A percentile compares a stretch with the other conserved stretches of the same genome.
These are phyloP conservation scores for Juglanconis oblonga DNA, from an alignment of 2,329 filamentous ascomycete species.

Conservation along the genomic window DNA sequence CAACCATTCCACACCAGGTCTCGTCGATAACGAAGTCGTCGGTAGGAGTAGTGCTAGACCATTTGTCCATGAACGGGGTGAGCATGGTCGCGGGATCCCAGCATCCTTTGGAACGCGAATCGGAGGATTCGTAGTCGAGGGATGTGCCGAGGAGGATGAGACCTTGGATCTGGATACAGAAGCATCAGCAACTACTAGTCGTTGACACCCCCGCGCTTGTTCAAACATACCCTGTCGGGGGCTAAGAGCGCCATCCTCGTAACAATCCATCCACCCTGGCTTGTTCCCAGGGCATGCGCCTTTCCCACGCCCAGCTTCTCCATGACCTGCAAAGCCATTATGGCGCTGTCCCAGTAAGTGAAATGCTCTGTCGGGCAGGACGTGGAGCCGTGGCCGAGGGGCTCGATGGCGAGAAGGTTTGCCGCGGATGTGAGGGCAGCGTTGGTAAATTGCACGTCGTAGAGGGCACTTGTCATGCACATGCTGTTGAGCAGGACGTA, in stretches of 20 bases:
- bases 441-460: slow-evolving; percentile 41
- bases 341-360: slow-evolving; percentile 54
- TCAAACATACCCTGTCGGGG: slow-evolving; percentile 38
- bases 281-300: slow-evolving; percentile 49
- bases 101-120: slow-evolving; percentile 43
- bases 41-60: slow-evolving; percentile 22
- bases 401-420: slow-evolving; percentile 52
- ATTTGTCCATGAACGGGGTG: slow-evolving; percentile 39
- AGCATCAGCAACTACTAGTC: background rate
- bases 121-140: slow-evolving; percentile 50
- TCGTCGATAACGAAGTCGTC: slow-evolving; percentile 41
- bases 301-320: slow-evolving; percentile 44
- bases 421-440: slow-evolving; percentile 35
- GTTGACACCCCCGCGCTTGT: background rate
- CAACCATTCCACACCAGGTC: slow-evolving; percentile 43
- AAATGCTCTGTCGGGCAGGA: slow-evolving; percentile 42
- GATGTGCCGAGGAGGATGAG: slow-evolving; percentile 48
- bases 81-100: slow-evolving; percentile 46
- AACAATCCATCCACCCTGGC: slow-evolving; percentile 51
- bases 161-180: slow-evolving; percentile 39
- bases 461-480: slow-evolving; percentile 46
- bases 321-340: slow-evolving; percentile 55
- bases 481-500: slow-evolving; percentile 51
- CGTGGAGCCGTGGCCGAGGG: slow-evolving; percentile 50
- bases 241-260: slow-evolving; percentile 49